A percentile compares a stretch with the other conserved stretches of the same genome.
phyloP scores from a whole-genome alignment of 495 filamentous ascomycete genomes.

The Pseudevernia furfuracea region DNA sequence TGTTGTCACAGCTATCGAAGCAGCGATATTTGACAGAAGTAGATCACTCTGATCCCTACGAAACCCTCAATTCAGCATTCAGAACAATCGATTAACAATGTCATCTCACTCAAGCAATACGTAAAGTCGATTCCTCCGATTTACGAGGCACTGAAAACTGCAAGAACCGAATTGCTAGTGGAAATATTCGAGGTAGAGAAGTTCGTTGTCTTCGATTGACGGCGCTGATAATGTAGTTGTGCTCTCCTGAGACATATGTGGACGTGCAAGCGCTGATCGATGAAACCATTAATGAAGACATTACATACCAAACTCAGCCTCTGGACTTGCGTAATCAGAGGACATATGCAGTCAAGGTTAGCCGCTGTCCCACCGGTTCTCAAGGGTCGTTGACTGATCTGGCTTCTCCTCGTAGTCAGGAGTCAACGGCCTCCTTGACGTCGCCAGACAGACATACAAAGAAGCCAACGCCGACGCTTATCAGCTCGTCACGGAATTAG shows the following conservation, averaged over 20 bases:
- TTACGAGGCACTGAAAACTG: constrained; percentile 57
- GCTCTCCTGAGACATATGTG: constrained; percentile 50
- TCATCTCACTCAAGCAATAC: constrained; percentile 81
- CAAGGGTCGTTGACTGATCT: neutral
- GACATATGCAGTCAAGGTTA: constrained; percentile 82
- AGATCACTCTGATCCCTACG: constrained; percentile 62
- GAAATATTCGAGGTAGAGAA: constrained; percentile 51
- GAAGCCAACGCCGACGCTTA: constrained; percentile 71
- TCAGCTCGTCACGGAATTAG: constrained; percentile 58
- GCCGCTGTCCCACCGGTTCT: constrained; percentile 13
- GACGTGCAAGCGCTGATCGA: constrained; percentile 58
- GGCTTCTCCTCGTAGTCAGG: constrained; percentile 50
- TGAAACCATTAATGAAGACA: constrained; percentile 70
- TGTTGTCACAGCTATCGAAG: constrained; percentile 25
- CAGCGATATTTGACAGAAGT: constrained; percentile 26
- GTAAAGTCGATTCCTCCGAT: constrained; percentile 59
- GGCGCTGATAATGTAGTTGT: constrained; percentile 42
- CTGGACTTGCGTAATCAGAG: constrained; percentile 87
- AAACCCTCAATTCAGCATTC: constrained; percentile 57
- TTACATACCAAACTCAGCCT: constrained; percentile 67
- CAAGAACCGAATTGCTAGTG: constrained; percentile 56
- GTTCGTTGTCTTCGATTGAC: neutral
- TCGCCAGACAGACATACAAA: constrained; percentile 79
- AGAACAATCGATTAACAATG: constrained; percentile 76
- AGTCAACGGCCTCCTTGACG: constrained; percentile 78